Base-by-base conservation (phyloP, 2,329 filamentous ascomycete species). In the Aureobasidium subglaciale region DNA sequence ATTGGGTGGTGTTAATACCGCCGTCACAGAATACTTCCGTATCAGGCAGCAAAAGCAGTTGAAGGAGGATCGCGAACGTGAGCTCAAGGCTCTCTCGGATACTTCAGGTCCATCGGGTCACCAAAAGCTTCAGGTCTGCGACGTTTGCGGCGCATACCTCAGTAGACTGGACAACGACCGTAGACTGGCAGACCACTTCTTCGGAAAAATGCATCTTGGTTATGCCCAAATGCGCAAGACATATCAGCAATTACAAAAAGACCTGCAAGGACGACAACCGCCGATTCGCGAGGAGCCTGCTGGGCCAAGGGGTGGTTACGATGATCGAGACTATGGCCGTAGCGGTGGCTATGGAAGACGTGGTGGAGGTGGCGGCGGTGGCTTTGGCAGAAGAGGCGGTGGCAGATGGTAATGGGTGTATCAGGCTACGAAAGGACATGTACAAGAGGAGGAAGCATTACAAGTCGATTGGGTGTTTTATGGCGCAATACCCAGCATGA, bases 221-320 rank as follows among this genome's bases (percentile, higher is more conserved):
- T 99, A 97, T 69, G 93, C 93, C 15, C 89, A 96, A 73, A 99
- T 99, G 93, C 84, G 93, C 64, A 95, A 93, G 78, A 93, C 90
- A 3, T 90, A 83, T 65, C 90, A 96, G 56, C 76, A 81, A n/a
- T 83, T 99, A 60, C 86, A 86, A 50, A 90, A 90, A 71, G 90
- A 96, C 68, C 78, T 96, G 71, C 88, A 90, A 67, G 86, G 86
- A 1, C 77, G 88, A 25, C 77, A 79, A 45, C 81, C 83, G 37
- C 83, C 82, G 16, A 73, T 76, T 18, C 78, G 82, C 63, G 76
- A 80, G 55, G 78, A 78, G 25, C 58, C 62, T 11, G 61, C 65
- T 20, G 75, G 74, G 55, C 61, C 65, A 27, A 68, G 77, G 59
- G 73, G 73, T 40, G 63, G 70, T 8, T 70, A 71, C 30, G 76